These are phyloP conservation scores for Podaxis sp. DNA, from an alignment of 768 basidiomycete species.

Conservation along the genomic window DNA sequence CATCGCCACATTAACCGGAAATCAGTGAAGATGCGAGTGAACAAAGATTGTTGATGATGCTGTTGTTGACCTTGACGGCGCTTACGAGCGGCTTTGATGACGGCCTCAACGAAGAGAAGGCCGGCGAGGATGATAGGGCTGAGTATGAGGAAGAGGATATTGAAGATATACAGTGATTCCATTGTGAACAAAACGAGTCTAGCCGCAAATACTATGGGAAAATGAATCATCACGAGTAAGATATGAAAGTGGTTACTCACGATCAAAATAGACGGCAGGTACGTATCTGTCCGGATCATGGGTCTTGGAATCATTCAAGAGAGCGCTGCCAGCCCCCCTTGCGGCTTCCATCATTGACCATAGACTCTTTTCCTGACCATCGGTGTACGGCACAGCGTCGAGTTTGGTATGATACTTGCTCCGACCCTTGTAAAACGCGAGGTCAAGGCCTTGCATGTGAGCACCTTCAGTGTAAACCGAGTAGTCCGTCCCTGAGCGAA, in stretches of 20 bases:
- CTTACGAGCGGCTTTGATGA: constrained; percentile 17
- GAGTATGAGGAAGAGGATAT: constrained; percentile 60
- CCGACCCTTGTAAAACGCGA: constrained; percentile 77
- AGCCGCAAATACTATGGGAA: constrained; percentile 54
- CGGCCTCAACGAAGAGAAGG: constrained; percentile 33
- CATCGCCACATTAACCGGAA: constrained; percentile 43
- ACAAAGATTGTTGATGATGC: not conserved
- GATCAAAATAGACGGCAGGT: constrained; percentile 64
- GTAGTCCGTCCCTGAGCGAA: constrained; percentile 76
- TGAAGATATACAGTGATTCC: constrained; percentile 47
- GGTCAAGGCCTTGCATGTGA: constrained; percentile 65
- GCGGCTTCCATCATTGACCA: constrained; percentile 82
- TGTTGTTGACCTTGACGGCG: constrained; percentile 4
- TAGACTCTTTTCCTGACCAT: constrained; percentile 51
- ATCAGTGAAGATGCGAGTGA: constrained; percentile 14
- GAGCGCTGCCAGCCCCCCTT: constrained; percentile 49
- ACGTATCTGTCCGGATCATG: constrained; percentile 11
- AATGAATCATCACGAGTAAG: not conserved
- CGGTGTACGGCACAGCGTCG: constrained; percentile 62
- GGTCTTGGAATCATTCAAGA: constrained; percentile 41
- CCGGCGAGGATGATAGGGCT: constrained; percentile 57
- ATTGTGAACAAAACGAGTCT: constrained; percentile 57
- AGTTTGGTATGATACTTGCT: constrained; percentile 77
- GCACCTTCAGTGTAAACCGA: constrained; percentile 56
- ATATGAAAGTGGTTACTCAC: constrained; percentile 41